These are phyloP conservation scores for Medicago ruthenica DNA, from an alignment of 306 rosid species.

Conservation along the genomic window DNA sequence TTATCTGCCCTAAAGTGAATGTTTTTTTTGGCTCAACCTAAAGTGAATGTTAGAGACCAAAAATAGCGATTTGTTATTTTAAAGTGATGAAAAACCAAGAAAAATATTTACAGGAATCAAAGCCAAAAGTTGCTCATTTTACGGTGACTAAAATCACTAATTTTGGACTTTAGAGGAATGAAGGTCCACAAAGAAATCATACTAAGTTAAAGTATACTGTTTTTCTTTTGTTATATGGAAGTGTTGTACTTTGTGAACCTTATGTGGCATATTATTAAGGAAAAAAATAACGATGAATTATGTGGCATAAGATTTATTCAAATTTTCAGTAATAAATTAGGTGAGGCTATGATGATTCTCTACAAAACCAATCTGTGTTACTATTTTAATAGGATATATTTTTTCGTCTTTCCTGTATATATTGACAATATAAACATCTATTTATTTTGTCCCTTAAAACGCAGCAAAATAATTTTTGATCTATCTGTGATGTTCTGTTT, in stretches of 20 bases:
- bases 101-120: background rate
- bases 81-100: background rate
- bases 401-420: background rate
- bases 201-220: background rate
- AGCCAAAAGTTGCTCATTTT: background rate
- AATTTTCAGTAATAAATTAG: slow-evolving; percentile 1
- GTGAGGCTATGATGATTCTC: slow-evolving; percentile 16
- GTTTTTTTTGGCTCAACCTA: background rate
- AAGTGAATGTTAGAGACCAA: background rate
- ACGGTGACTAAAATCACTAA: slow-evolving; percentile 5
- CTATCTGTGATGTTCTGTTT: slow-evolving; percentile 34
- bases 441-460: slow-evolving; percentile 24
- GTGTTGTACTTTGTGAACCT: slow-evolving; percentile 23
- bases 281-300: slow-evolving; percentile 18
- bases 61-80: background rate
- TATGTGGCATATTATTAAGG: slow-evolving; percentile 19
- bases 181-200: background rate
- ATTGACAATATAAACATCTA: background rate
- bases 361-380: slow-evolving; percentile 13
- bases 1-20: background rate
- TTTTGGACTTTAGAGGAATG: too few relatives aligned
- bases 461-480: slow-evolving; percentile 15
- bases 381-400: background rate
- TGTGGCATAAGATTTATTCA: slow-evolving; percentile 6
- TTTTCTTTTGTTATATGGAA: slow-evolving; percentile 12